These are phyloP conservation scores for Boletus coccyginus DNA, from an alignment of 768 basidiomycete genomes.

Conservation along the genomic window DNA sequence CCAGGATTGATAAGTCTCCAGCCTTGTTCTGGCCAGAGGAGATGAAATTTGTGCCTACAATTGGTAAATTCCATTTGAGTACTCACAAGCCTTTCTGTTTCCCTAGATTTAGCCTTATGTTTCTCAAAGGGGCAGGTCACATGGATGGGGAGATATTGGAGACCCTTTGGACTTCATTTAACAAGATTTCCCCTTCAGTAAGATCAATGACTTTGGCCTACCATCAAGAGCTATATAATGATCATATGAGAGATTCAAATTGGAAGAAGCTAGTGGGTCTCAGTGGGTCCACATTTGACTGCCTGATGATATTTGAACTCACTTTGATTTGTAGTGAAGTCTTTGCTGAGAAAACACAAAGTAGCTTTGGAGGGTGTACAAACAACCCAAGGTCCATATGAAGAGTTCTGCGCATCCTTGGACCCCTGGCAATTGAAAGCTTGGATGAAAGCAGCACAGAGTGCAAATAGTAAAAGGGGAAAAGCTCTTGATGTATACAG, in stretches of 20 bases:
- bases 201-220: slow-evolving; percentile 27
- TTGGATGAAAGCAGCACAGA: too few species aligned
- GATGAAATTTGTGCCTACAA: slow-evolving; percentile 8
- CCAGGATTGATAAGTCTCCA: slow-evolving; percentile 20
- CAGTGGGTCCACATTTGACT: background rate
- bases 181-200: slow-evolving; percentile 23
- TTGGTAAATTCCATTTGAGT: slow-evolving; percentile 33
- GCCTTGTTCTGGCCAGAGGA: background rate
- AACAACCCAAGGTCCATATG: background rate
- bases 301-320: background rate
- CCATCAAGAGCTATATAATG: slow-evolving; percentile 19
- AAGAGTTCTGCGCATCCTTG: background rate
- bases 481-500: background rate
- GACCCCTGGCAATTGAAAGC: background rate
- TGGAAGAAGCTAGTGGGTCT: background rate
- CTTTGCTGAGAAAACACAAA: background rate
- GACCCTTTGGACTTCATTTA: slow-evolving; percentile 31
- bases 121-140: slow-evolving; percentile 20
- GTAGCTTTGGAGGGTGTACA: background rate
- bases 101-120: slow-evolving; percentile 21
- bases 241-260: slow-evolving; percentile 1
- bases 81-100: slow-evolving; percentile 28
- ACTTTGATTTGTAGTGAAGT: background rate
- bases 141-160: slow-evolving; percentile 36
- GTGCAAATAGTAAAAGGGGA: background rate